A percentile compares a stretch with the other conserved stretches of the same genome.
phyloP scores from a whole-genome alignment of 495 filamentous ascomycete species.

The Ascodesmis nigricans region DNA sequence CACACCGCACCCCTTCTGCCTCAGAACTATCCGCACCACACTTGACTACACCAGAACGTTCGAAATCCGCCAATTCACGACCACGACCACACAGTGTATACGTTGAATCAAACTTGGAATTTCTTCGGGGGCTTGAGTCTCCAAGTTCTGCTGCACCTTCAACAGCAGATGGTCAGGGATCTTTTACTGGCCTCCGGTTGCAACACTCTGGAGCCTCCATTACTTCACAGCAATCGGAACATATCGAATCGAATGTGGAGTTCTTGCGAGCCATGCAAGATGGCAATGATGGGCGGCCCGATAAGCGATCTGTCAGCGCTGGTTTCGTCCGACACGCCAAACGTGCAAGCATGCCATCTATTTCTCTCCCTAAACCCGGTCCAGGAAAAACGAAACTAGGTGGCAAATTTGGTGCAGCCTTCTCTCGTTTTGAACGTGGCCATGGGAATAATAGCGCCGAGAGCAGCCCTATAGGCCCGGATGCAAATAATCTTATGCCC shows the following conservation, averaged over 20 bases:
- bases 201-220: slow-evolving; percentile 23
- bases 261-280: slow-evolving; percentile 66
- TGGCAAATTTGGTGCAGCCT: slow-evolving; percentile 86
- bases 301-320: slow-evolving; percentile 41
- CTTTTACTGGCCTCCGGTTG: slow-evolving; percentile 1
- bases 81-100: slow-evolving; percentile 54
- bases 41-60: slow-evolving; percentile 28
- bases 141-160: slow-evolving; percentile 13
- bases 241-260: slow-evolving; percentile 67
- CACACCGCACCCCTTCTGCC: slow-evolving; percentile 43
- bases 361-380: slow-evolving; percentile 38
- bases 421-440: slow-evolving; percentile 69
- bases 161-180: slow-evolving; percentile 1
- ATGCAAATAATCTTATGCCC: slow-evolving; percentile 28
- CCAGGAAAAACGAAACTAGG: slow-evolving; percentile 73
- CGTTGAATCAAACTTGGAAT: slow-evolving; percentile 54
- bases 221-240: slow-evolving; percentile 26
- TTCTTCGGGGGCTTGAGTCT: slow-evolving; percentile 34
- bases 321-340: slow-evolving; percentile 44
- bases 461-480: slow-evolving; percentile 29
- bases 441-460: slow-evolving; percentile 25
- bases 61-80: slow-evolving; percentile 42
- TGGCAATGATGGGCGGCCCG: slow-evolving; percentile 39
- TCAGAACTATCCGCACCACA: slow-evolving; percentile 14
- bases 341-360: slow-evolving; percentile 55